Conservation (phyloP, 805 yeast genomes). For the Candida khao-thaluensis region DNA sequence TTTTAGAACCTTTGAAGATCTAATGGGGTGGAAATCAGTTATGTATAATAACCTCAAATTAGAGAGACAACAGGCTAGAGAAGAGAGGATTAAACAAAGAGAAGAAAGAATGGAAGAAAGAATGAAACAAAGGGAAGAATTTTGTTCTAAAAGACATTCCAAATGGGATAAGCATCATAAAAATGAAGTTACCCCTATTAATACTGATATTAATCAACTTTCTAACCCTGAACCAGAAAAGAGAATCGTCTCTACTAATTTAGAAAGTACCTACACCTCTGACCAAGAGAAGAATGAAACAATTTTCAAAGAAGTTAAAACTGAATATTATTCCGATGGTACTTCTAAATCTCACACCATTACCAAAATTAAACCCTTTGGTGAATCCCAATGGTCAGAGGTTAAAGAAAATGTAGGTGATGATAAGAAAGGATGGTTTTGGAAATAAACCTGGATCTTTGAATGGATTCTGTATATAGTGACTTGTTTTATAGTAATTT, state of each 20-base stretch:
- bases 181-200: not conserved
- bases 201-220: not conserved
- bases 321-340: constrained; percentile 39
- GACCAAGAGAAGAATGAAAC: constrained; percentile 28
- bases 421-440: constrained; percentile 23
- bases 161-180: not conserved
- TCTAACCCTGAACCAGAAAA: not conserved
- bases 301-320: constrained; percentile 28
- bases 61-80: constrained; percentile 25
- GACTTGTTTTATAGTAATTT: constrained; percentile 7
- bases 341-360: constrained; percentile 30
- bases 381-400: constrained; percentile 31
- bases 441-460: constrained; percentile 15
- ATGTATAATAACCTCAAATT: constrained; percentile 48
- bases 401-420: constrained; percentile 21
- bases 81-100: constrained; percentile 8
- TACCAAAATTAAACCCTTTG: constrained; percentile 33
- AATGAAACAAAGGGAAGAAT: no score
- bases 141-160: no score
- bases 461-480: constrained; percentile 6
- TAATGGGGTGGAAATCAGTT: constrained; percentile 63
- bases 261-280: constrained; percentile 10
- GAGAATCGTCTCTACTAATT: constrained; percentile 11
- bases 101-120: not conserved
- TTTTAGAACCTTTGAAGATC: constrained; percentile 64